Evolutionary conservation across 257 asterid species (phyloP).

Genomic region (Henckelia pumila): DNA sequence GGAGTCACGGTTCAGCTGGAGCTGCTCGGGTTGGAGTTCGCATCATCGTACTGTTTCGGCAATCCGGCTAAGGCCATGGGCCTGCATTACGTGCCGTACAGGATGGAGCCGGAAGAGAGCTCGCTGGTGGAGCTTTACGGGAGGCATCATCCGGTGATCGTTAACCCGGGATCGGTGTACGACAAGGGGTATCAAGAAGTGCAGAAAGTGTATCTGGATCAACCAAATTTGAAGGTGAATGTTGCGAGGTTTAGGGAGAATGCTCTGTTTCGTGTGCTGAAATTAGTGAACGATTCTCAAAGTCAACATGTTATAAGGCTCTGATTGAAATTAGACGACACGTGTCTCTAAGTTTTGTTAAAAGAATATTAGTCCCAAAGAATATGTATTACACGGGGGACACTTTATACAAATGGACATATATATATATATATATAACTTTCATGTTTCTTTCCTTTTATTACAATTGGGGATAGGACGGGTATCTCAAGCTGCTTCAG

Average conservation of each 20-base stretch:
- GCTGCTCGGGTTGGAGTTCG: constrained; percentile 47
- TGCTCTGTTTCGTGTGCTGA: constrained; percentile 41
- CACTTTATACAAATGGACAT: too few species aligned
- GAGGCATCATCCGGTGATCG: constrained; percentile 34
- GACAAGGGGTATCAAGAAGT: constrained; percentile 34
- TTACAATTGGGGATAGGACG: too few species aligned
- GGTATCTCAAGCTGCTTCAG: too few species aligned
- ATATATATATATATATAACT: too few species aligned
- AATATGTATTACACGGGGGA: too few species aligned
- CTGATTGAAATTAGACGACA: background rate
- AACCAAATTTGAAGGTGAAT: constrained; percentile 49
- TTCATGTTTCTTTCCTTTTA: too few species aligned
- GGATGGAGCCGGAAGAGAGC: constrained; percentile 59
- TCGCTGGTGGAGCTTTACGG: constrained; percentile 40
- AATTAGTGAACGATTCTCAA: constrained; percentile 5
- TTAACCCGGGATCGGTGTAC: constrained; percentile 35
- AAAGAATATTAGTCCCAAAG: too few species aligned
- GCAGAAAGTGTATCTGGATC: constrained; percentile 37
- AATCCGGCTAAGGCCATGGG: constrained; percentile 41
- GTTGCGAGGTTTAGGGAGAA: constrained; percentile 46
- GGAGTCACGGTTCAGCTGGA: constrained; percentile 51
- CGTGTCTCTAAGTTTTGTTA: too few species aligned
- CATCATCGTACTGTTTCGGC: constrained; percentile 38
- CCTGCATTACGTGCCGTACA: constrained; percentile 48
- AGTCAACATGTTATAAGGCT: too few species aligned